Evolutionary conservation across 768 basidiomycete genomes (phyloP).

Genomic region (Lentinula guzmanii): DNA sequence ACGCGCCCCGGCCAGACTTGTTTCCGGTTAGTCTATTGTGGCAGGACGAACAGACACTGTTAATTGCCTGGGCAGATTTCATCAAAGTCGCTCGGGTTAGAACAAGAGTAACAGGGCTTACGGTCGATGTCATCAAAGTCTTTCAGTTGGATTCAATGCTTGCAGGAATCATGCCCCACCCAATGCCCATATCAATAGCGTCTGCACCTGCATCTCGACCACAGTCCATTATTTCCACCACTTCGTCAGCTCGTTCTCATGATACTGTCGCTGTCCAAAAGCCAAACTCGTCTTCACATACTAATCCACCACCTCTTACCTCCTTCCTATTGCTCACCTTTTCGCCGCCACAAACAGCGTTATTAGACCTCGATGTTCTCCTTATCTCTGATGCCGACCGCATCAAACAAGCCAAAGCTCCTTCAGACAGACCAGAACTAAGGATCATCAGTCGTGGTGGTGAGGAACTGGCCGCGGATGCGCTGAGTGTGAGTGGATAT

Average conservation of each 20-base stretch:
- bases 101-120: constrained; percentile 41
- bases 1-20: constrained; percentile 87
- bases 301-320: constrained; percentile 30
- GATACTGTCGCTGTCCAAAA: neutral
- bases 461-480: constrained; percentile 84
- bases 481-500: constrained; percentile 70
- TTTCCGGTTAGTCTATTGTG: constrained; percentile 91
- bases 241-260: neutral
- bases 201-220: constrained; percentile 13
- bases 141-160: constrained; percentile 96
- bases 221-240: constrained; percentile 6
- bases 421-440: constrained; percentile 89
- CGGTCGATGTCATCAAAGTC: constrained; percentile 85
- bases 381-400: constrained; percentile 40
- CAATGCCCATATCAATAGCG: constrained; percentile 25
- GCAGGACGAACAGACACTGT: constrained; percentile 87
- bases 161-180: constrained; percentile 81
- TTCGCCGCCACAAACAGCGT: constrained; percentile 68
- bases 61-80: constrained; percentile 91
- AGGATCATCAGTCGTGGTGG: constrained; percentile 85
- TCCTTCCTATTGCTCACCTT: constrained; percentile 89
- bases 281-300: neutral
- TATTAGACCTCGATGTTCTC: constrained; percentile 40
- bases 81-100: constrained; percentile 86
- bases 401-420: constrained; percentile 70